A percentile compares a stretch with the other conserved stretches of the same genome.
Evolutionary conservation across 2,329 filamentous ascomycete species (phyloP).

Genomic region (Bipolaris bicolor): DNA sequence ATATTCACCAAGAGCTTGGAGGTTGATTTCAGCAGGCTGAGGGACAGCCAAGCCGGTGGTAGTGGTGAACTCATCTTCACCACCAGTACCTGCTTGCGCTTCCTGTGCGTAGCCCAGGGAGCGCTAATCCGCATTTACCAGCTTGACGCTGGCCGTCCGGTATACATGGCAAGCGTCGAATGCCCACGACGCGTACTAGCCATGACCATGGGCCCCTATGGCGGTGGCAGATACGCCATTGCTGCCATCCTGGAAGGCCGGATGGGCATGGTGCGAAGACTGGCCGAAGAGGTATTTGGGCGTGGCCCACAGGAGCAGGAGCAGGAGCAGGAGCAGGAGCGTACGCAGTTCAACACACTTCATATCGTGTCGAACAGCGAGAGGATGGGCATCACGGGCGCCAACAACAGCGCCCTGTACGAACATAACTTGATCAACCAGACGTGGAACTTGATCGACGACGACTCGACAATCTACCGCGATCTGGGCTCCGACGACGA

Average conservation of each 20-base stretch:
- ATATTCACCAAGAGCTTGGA: constrained; percentile 24
- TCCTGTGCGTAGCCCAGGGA: constrained; percentile 62
- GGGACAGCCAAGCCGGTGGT: constrained; percentile 30
- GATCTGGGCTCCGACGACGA: constrained; percentile 66
- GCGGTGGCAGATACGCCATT: constrained; percentile 58
- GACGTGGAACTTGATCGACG: constrained; percentile 40
- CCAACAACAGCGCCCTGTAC: constrained; percentile 28
- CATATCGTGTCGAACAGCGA: constrained; percentile 35
- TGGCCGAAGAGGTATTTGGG: constrained; percentile 19
- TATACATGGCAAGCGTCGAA: constrained; percentile 59
- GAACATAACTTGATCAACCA: constrained; percentile 38
- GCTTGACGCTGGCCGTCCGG: constrained; percentile 48
- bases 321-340: constrained; percentile 9
- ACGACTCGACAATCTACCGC: constrained; percentile 53
- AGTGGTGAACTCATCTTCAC: constrained; percentile 52
- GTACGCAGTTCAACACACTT: constrained; percentile 31
- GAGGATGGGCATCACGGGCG: constrained; percentile 28
- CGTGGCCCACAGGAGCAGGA: not conserved
- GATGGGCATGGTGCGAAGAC: constrained; percentile 66
- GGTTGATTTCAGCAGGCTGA: constrained; percentile 47
- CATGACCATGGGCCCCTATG: constrained; percentile 68
- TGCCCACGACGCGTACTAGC: constrained; percentile 65
- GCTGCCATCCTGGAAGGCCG: constrained; percentile 66
- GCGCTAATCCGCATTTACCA: constrained; percentile 64
- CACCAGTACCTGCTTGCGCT: constrained; percentile 64